Evolutionary conservation across 1,284 basidiomycete genomes (phyloP), one percentile per base, ranked within the genome.

Genomic region (Calocybe gambosa): DNA sequence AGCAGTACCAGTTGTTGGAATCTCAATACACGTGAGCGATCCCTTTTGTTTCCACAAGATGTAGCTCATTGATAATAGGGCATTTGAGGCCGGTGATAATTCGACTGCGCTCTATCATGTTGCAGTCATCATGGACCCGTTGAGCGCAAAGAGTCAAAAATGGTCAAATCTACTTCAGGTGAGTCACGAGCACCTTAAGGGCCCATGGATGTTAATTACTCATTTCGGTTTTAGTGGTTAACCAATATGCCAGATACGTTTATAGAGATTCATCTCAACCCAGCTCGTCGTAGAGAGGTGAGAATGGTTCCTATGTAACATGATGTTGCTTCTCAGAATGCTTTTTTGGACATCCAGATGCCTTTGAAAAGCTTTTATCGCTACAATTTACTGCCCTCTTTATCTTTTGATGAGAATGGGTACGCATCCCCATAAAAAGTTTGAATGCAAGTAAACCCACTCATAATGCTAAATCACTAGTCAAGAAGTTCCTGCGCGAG

Each of bases 281-380:
- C 93, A 1, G 65, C 73, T 0, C 66, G 67, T 19, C 74, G 78
- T 43, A 58, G 70, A 5, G 90, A 96, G 66, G 88, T 90, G 26
- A 42, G 52, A 20, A 72, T 52, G 18, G 23, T 15, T 16, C 19
- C 31, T 13, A 1, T 9, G 3, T 4, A 36, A 36, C 8, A 9
- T n/a, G 25, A 9, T 21, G 6, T 3, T 40, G 5, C 40, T 1
- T 41, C 26, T 2, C 16, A 43, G 5, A 35, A 26, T 26, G 25
- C 25, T 26, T 9, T 26, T 34, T 45, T n/a, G n/a, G n/a, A 2
- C 0, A 37, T 15, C 26, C 26, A 93, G 89, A 69, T 97, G 37
- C 93, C 93, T 1, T 67, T 98, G 35, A 96, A 95, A 65, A 78
- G 87, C n/a, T 99, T 97, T 70, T 97, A 96, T 62, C 85, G 90